Evolutionary conservation across 2,329 filamentous ascomycete genomes (phyloP).

Genomic region (Pyricularia grisea): DNA sequence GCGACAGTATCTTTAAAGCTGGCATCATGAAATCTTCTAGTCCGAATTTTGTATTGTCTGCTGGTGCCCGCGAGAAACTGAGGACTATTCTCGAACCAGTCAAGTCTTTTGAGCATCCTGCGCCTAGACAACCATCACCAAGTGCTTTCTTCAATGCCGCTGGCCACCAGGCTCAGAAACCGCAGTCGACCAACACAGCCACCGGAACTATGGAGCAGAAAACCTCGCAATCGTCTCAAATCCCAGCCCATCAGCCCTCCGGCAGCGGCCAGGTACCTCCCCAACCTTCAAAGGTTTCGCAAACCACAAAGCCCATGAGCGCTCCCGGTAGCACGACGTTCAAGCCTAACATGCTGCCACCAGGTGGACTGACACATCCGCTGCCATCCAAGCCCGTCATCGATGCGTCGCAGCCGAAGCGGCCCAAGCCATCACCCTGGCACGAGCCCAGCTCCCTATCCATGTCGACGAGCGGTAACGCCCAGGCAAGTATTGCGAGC

Average conservation of each 20-base stretch:
- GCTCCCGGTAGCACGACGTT: neutral
- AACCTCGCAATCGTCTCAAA: neutral
- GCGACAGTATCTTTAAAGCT: neutral
- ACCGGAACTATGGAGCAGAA: neutral
- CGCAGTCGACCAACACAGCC: neutral
- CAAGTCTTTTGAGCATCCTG: neutral
- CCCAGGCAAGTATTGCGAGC: neutral
- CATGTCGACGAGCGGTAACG: neutral
- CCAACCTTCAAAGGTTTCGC: neutral
- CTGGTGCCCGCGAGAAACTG: neutral
- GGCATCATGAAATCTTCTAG: neutral
- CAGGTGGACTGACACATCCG: neutral
- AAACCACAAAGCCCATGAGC: neutral
- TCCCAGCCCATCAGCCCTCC: neutral
- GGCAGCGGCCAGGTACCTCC: neutral
- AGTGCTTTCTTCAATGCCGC: neutral
- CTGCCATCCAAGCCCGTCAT: neutral
- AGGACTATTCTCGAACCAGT: neutral
- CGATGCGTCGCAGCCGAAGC: neutral
- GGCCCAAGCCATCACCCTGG: neutral
- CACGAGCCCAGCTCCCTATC: neutral
- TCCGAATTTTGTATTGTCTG: neutral
- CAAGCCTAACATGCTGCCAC: neutral
- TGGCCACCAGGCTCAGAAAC: neutral
- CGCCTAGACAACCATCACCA: neutral